Conservation (phyloP, 176 grass and related monocot genomes). For the Carex littledalei region DNA sequence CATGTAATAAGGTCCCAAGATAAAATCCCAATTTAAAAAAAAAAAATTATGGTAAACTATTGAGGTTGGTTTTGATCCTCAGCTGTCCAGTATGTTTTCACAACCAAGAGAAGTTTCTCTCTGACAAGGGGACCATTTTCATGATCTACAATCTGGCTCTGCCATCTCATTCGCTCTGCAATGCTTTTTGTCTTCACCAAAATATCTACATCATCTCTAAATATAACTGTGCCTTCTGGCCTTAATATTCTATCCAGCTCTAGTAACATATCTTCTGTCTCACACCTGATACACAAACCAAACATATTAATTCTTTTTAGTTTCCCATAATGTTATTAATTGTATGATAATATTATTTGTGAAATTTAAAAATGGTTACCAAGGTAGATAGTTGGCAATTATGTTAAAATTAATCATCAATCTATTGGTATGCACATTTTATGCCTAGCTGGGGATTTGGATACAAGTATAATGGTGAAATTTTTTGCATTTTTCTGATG, state of each 20-base stretch:
- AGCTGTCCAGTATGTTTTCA: slow-evolving; percentile 86
- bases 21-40: slow-evolving; percentile 22
- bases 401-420: background rate
- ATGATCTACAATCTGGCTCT: slow-evolving; percentile 86
- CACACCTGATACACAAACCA: slow-evolving; percentile 41
- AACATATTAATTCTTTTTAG: background rate
- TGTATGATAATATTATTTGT: background rate
- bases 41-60: slow-evolving; percentile 22
- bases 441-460: background rate
- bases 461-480: background rate
- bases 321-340: background rate
- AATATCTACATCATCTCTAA: slow-evolving; percentile 78
- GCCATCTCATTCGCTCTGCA: slow-evolving; percentile 79
- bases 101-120: slow-evolving; percentile 86
- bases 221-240: slow-evolving; percentile 77
- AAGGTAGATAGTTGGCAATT: background rate
- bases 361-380: background rate
- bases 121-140: slow-evolving; percentile 83
- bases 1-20: slow-evolving; percentile 1
- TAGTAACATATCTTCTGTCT: slow-evolving; percentile 67
- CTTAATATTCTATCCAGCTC: slow-evolving; percentile 94
- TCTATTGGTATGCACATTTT: background rate
- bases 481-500: background rate
- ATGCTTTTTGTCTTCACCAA: slow-evolving; percentile 81
- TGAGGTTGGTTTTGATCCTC: slow-evolving; percentile 40